Percentiles rank a stretch among this genome's conserved stretches.
Conservation (phyloP, 2,329 filamentous ascomycete genomes). For the Didymella pinodella region DNA sequence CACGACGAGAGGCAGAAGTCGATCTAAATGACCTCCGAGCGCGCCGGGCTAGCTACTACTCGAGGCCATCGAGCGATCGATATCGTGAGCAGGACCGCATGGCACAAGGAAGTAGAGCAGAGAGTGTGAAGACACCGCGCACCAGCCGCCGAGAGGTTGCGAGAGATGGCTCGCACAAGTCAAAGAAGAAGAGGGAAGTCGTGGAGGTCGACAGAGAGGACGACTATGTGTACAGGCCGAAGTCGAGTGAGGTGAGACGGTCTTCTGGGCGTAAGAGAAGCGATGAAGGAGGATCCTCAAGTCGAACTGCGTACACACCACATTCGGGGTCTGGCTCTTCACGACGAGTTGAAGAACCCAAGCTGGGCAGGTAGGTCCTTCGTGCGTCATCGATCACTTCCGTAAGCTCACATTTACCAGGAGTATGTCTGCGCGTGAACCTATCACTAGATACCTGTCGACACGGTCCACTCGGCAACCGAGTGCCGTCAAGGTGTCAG, state of each 20-base stretch:
- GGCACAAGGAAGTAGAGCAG: slow-evolving; percentile 39
- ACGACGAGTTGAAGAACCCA: slow-evolving; percentile 41
- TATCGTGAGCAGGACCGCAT: slow-evolving; percentile 44
- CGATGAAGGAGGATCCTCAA: slow-evolving; percentile 48
- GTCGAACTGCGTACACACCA: slow-evolving; percentile 44
- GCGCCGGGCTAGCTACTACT: slow-evolving; percentile 51
- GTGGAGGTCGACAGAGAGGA: slow-evolving; percentile 38
- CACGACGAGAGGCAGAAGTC: slow-evolving; percentile 38
- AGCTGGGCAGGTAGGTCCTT: slow-evolving; percentile 39
- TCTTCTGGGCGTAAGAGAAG: slow-evolving; percentile 42
- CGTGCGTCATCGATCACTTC: neutral
- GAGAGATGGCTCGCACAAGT: slow-evolving; percentile 39
- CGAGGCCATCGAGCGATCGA: slow-evolving; percentile 41
- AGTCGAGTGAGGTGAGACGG: slow-evolving; percentile 37
- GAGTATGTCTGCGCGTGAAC: slow-evolving; percentile 44
- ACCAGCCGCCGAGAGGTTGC: slow-evolving; percentile 40
- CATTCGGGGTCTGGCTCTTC: slow-evolving; percentile 44
- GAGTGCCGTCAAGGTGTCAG: slow-evolving; percentile 40
- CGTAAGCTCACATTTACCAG: slow-evolving; percentile 32
- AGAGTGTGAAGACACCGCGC: slow-evolving; percentile 41
- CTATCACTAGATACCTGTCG: slow-evolving; percentile 37
- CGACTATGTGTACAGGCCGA: slow-evolving; percentile 45
- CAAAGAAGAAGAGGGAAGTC: slow-evolving; percentile 38
- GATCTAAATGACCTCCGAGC: slow-evolving; percentile 53
- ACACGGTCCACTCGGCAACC: slow-evolving; percentile 42